Conservation (phyloP, 2,329 filamentous ascomycete species). For the Rutstroemia sp. region DNA sequence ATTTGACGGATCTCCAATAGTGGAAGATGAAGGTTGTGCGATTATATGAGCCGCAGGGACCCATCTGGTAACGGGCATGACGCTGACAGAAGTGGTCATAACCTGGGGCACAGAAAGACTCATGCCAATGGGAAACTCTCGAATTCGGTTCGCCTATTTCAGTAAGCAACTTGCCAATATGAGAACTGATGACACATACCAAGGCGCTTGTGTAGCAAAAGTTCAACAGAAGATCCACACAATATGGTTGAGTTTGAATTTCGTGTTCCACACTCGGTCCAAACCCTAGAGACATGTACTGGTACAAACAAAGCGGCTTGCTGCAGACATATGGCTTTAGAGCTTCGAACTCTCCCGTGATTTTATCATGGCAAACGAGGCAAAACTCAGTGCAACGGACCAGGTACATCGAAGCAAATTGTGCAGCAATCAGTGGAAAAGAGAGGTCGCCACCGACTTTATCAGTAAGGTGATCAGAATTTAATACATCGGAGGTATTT, state of each 20-base stretch:
- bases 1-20: not conserved
- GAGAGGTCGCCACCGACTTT: conserved; percentile 33
- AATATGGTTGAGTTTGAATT: conserved; percentile 68
- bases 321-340: conserved; percentile 77
- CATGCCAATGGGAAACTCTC: conserved; percentile 30
- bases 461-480: conserved; percentile 29
- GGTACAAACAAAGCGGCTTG: conserved; percentile 68
- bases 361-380: conserved; percentile 69
- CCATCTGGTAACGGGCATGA: not conserved
- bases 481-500: conserved; percentile 20
- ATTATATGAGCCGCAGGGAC: not conserved
- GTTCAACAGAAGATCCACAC: conserved; percentile 77
- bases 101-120: conserved; percentile 24
- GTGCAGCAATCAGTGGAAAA: conserved; percentile 54
- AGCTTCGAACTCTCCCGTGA: conserved; percentile 57
- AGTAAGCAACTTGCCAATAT: not conserved
- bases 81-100: not conserved
- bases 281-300: conserved; percentile 81
- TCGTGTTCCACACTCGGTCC: conserved; percentile 82
- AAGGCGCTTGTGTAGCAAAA: conserved; percentile 59
- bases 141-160: conserved; percentile 14
- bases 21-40: not conserved
- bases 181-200: conserved; percentile 13
- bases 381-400: conserved; percentile 81
- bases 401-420: conserved; percentile 71